Base-by-base conservation (phyloP, 73 alveolate genomes). In the Loxodes magnus region DNA sequence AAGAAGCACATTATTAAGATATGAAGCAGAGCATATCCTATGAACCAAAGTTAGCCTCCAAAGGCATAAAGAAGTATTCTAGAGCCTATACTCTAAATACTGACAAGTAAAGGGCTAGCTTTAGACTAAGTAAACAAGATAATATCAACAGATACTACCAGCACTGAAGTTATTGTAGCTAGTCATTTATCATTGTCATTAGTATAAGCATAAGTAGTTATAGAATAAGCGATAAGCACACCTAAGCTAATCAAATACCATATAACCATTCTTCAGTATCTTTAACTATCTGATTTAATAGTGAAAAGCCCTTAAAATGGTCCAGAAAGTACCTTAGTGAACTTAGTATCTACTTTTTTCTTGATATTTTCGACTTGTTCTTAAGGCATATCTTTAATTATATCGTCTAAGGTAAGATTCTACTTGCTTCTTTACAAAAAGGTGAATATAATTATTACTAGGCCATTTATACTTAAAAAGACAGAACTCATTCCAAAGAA, bases 31-130 rank as follows among this genome's bases (percentile, higher is more conserved):
- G 62, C 3, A 29, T 73, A 73, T 5, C 88, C 88, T 31, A 65
- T 49, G 34, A 73, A 55, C 88, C 88, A 73, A 36, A 56, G 56
- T 22, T 66, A 39, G 7, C 88, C 88, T 16, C 80, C 77, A 49
- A 54, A 51, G 0, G 57, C 46, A 48, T 52, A 67, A 6, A 73
- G 58, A 22, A 30, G 50, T 22, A 73, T 12, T 56, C 88, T 53
- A 39, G 46, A 50, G 30, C 43, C 29, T 34, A 51, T 15, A 28
- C 51, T 51, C 36, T 59, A 34, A 36, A 56, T 29, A 10, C 77
- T 49, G 35, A 60, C 26, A 20, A 30, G 43, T 20, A 67, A 14
- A 81, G 66, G 2, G 60, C 9, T 35, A 10, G 59, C 41, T 10
- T 38, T 56, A 1, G 88, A 35, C 7, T 67, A 22, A 27, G 35